Evolutionary conservation across 768 basidiomycete species (phyloP), one percentile per base, ranked within the genome.

Genomic region (Mycena floridula): DNA sequence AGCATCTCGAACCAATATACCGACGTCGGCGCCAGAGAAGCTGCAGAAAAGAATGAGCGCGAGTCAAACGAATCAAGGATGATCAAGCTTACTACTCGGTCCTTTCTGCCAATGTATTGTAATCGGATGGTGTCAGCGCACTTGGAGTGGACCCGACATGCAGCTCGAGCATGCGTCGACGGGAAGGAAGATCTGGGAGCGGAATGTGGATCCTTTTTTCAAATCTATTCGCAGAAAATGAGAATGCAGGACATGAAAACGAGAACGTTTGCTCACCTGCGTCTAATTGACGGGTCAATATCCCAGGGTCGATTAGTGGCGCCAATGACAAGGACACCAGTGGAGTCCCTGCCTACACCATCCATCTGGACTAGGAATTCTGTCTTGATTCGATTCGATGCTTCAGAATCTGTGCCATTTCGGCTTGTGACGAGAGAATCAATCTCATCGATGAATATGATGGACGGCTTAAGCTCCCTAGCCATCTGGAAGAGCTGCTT

Each of bases 221-320:
- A 51, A 98, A 98, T 50, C 89, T 91, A 50, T 15, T 24, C 4
- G 27, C 22, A 18, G 28, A 32, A 22, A 41, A 25, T 40, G n/a
- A 24, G 23, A 38, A 16, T 25, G 16, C n/a, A 25, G 7, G 12
- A 3, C 18, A 13, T 25, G 22, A 27, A 16, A 24, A 42, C n/a
- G n/a, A 15, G 20, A 12, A 60, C 76, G 50, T 42, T n/a, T n/a
- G n/a, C n/a, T n/a, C n/a, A 87, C 81, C 95, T 80, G 59, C 96
- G 85, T 64, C 97, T 98, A 68, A 97, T 97, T 35, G 95, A 95
- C 50, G 89, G 87, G 60, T 98, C 95, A 37, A 97, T 76, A 59
- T 93, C 89, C 95, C 95, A 98, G 2, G 96, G 96, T 42, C 98
- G 95, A 53, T 99, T 99, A 4, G 96, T 99, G 7, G 95, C 95